phyloP scores from a whole-genome alignment of 2,329 filamentous ascomycete species.

The Botrytis fabae region DNA sequence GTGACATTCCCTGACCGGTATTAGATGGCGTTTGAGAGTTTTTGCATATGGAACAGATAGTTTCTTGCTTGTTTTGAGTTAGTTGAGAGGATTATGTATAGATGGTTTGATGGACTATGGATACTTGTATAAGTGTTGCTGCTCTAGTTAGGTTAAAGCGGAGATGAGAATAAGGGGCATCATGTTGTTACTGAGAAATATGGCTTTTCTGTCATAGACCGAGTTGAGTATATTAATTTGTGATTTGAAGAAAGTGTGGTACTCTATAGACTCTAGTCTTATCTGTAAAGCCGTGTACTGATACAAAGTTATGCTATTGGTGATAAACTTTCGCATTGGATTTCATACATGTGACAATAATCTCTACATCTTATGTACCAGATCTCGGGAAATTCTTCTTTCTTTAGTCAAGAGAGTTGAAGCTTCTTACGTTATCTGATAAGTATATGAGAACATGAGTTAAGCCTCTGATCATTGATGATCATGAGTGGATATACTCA shows the following conservation, averaged over 20 bases:
- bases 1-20: fast-evolving
- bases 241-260: fast-evolving
- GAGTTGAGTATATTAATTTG: fast-evolving
- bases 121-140: no score
- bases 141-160: no score
- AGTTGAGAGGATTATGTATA: neutral
- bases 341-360: neutral
- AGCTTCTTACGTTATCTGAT: fast-evolving
- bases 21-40: neutral
- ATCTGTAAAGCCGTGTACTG: neutral
- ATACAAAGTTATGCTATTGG: neutral
- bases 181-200: neutral
- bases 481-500: no score
- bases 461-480: no score
- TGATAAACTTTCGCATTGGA: neutral
- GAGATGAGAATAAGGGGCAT: neutral
- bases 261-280: neutral
- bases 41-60: neutral
- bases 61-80: fast-evolving
- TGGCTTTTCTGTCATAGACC: no score
- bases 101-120: neutral
- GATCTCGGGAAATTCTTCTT: fast-evolving
- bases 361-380: neutral
- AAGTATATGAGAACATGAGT: no score
- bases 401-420: neutral